phyloP scores from a whole-genome alignment of 257 asterid species.

The Ajuga chamaepitys region DNA sequence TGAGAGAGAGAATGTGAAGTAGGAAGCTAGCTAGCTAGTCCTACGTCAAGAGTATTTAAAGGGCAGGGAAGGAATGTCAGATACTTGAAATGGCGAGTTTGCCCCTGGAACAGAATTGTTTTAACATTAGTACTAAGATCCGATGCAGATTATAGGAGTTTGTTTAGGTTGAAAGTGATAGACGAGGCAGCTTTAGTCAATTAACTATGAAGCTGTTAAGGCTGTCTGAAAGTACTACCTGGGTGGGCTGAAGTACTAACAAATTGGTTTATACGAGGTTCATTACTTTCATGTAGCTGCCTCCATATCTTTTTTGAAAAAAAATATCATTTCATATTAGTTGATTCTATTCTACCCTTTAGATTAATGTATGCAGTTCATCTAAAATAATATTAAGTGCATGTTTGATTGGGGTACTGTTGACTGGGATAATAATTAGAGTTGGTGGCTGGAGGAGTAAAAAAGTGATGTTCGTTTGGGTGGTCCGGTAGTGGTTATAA shows the following conservation, averaged over 20 bases:
- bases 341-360: too few relatives aligned
- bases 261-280: conserved; percentile 5
- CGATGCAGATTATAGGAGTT: background rate
- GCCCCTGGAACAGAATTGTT: conserved; percentile 3
- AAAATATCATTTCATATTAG: too few relatives aligned
- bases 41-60: conserved; percentile 35
- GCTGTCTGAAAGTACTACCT: conserved; percentile 4
- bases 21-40: conserved; percentile 6
- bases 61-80: conserved; percentile 24
- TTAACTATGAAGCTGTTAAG: conserved; percentile 6
- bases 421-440: too few relatives aligned
- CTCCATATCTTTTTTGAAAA: too few relatives aligned
- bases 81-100: conserved; percentile 16
- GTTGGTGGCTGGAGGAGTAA: too few relatives aligned
- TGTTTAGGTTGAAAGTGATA: background rate
- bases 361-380: too few relatives aligned
- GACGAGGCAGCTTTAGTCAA: background rate
- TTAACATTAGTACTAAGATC: background rate
- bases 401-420: too few relatives aligned
- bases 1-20: background rate
- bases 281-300: too few relatives aligned
- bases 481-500: too few relatives aligned
- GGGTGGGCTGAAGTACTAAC: background rate
- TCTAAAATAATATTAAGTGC: too few relatives aligned
- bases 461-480: too few relatives aligned